Base-by-base conservation (phyloP, 176 grass and related monocot genomes). In the Phragmites australis region DNA sequence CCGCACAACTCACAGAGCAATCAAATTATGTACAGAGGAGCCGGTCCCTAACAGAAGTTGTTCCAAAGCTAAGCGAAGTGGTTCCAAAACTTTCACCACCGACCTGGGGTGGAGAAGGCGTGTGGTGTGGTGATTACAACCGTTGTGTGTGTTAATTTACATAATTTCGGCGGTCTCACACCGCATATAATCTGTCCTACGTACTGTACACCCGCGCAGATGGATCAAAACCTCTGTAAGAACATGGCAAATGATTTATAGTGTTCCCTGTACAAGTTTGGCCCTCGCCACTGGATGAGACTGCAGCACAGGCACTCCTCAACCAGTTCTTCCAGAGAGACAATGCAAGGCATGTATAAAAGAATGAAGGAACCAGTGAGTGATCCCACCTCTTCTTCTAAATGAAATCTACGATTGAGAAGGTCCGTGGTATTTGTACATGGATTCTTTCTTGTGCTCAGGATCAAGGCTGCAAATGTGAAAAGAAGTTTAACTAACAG, bases 361-460 rank as follows among this genome's bases (percentile, higher is more conserved):
- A 62, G 14, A 89, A 65, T 70, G 39, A 52, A 65, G n/a, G 16
- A 37, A 74, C 55, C 44, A 69, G 77, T 18, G 61, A 39, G 42
- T 45, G 77, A 85, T 29, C 46, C 39, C 48, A 55, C 54, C 44
- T 72, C 59, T 12, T 78, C 70, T 86, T 71, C 11, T 74, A n/a
- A 69, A 65, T 46, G 25, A 74, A 68, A 16, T 3, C 85, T 92
- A 98, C 19, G 32, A 80, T 74, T 82, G 78, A 76, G 96, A 89
- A 50, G 96, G 82, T 49, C 92, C 96, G 1, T 47, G 31, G 74
- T 98, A 98, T 85, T 98, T 98, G 74, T 89, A 91, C 60, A 81
- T 83, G 3, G 96, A 98, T 88, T 95, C 96, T 87, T 83, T 98
- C 82, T 95, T 98, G 79, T 80, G 92, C 49, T 94, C 92, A 89